These are phyloP conservation scores for Carallia brachiata DNA, from an alignment of 345 rosid genomes.

Conservation along the genomic window DNA sequence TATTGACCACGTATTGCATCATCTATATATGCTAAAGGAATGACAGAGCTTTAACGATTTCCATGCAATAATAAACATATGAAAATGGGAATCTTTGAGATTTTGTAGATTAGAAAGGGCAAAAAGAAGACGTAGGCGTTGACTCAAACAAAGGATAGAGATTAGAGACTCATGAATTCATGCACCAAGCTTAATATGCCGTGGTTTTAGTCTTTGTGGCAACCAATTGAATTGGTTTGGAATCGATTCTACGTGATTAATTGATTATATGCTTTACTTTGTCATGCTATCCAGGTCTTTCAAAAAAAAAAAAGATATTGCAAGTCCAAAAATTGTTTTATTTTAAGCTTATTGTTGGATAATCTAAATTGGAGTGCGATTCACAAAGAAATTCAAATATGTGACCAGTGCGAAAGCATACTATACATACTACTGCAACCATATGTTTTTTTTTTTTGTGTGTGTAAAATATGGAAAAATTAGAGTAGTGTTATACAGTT, in stretches of 20 bases:
- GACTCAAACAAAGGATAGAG: conserved; percentile 5
- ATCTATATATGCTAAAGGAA: no score
- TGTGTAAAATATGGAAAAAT: no score
- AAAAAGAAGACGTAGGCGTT: not conserved
- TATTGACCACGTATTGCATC: not conserved
- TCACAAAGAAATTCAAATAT: not conserved
- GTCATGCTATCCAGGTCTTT: conserved; percentile 1
- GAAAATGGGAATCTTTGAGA: conserved; percentile 10
- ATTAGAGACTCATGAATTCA: conserved; percentile 1
- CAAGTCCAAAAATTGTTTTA: not conserved
- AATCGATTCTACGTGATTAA: conserved; percentile 26
- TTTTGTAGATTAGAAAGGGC: not conserved
- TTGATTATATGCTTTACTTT: not conserved
- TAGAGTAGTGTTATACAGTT: no score
- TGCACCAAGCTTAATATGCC: not conserved
- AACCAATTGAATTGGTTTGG: conserved; percentile 11
- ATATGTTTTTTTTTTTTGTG: no score
- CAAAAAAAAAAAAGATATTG: not conserved
- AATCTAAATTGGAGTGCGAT: conserved; percentile 3
- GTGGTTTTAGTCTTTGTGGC: not conserved
- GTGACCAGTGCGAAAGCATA: not conserved
- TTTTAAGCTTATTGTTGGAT: conserved; percentile 2
- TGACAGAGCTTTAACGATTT: not conserved
- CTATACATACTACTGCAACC: not conserved
- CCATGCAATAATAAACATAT: conserved; percentile 1